Base-by-base conservation (phyloP, 176 grass and related monocot genomes). In the Lolium multiflorum region DNA sequence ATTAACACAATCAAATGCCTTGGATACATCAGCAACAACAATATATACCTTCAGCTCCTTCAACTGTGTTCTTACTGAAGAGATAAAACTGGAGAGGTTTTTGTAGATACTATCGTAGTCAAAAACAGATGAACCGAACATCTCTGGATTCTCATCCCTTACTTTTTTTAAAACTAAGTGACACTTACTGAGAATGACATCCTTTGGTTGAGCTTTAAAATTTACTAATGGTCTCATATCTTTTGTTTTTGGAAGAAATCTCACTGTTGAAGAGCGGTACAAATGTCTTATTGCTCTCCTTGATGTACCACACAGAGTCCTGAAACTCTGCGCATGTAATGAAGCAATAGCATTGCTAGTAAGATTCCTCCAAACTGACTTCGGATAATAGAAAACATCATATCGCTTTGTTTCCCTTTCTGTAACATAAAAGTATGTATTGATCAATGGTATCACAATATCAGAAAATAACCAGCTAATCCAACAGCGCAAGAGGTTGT, bases 51-150 rank as follows among this genome's bases (percentile, higher is more conserved):
- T 78, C 3, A 62, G 54, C 80, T 86, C 20, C 56, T 79, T 76
- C 57, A 87, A 41, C 50, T 83, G 76, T 74, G 26, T 83, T 87
- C 88, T 94, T 48, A 84, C 24, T 80, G 88, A 81, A 50, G 71
- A 86, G 79, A 92, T 68, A 85, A 95, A 98, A 50, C 82, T 79
- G 39, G 76, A 79, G 71, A 98, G 66, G 20, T 86, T 98, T 71
- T 79, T 24, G 71, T 95, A 79, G 31, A 95, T 90, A 89, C 84
- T 87, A 82, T 94, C 91, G 71, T 95, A 95, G 70, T 95, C 90
- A 56, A 95, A 98, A 83, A 98, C 96, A 78, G 96, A 94, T 75
- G 91, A 98, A 86, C 96, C 96, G 74, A 98, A 85, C 73, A 89
- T 81, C 71, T 98, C 82, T 24, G 96, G 91, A 55, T 92, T 88